Evolutionary conservation across 805 yeast species (phyloP), one percentile per base, ranked within the genome.

Genomic region (Kuraishia ogatae): DNA sequence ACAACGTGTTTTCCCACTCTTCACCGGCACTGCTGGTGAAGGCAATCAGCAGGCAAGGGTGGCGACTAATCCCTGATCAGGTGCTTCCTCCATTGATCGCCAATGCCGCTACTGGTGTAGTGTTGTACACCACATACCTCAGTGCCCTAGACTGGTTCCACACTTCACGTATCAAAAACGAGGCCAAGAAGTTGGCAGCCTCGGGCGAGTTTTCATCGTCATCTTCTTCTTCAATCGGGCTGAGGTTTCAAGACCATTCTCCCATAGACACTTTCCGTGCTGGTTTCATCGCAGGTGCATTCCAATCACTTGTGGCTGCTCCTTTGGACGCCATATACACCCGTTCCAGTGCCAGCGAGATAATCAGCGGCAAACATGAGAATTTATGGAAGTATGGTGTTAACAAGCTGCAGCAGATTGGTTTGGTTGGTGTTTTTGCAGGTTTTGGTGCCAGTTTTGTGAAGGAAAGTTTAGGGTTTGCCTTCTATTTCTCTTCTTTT

Each of bases 251-350:
- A 13, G 66, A 64, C 55, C 74, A 67, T 35, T 59, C 58, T 17
- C 74, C 78, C 1, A 64, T 73, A 55, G 90, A 88, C 61, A 83
- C 90, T 0, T 81, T 89, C 69, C 68, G 82, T 51, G 89, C 97
- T 0, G 98, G 98, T 0, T 82, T 85, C 55, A 59, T 89, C 0
- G 97, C 97, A 0, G 97, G 97, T 1, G 82, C 85, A 0, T 82
- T 84, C 23, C 97, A 94, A 62, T 87, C 96, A n/a, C 71, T 89
- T 19, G 92, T 89, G 0, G 96, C 97, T 1, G 93, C 97, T 1
- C 98, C 98, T 0, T 76, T 93, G 3, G 97, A 93, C 69, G 97
- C 97, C 7, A 82, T 93, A 2, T 87, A 86, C 64, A 82, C 96
- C 1, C 76, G 97, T 60, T 88, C 92, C 59, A 78, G 84, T 1